Base-by-base conservation (phyloP, 805 yeast species). In the Nakazawaea anatomiae region DNA sequence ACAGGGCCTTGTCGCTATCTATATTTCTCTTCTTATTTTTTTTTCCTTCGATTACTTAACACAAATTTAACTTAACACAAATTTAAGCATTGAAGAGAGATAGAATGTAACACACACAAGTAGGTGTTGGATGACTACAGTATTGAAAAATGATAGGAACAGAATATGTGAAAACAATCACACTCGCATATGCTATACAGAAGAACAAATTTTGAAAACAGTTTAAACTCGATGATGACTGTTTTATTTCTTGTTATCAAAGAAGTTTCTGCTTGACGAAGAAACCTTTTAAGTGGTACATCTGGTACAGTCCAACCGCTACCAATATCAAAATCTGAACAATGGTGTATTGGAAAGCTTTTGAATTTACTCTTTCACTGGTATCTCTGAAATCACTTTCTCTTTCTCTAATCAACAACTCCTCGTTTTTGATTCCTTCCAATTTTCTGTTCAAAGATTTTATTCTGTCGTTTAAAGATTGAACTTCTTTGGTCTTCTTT, bases 261-360 rank as follows among this genome's bases (percentile, higher is more conserved):
- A 89, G 83, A 53, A 89, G 80, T 71, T 90, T 90, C 64, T 89
- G 96, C 70, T 89, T 89, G 54, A 88, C 84, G 64, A 89, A 89
- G 78, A 89, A 89, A 41, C 82, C 69, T 69, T 86, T 86, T 69
- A 90, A 76, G 61, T 87, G 90, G 50, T 76, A 75, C 65, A 90
- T 69, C 70, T 90, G 96, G 76, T 87, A 80, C 40, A 74, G 75
- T 59, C 96, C 87, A 7, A 91, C 82, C 12, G 73, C 78, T 8
- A 78, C 74, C 58, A 90, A 74, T 1, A 86, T 89, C 27, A 80
- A 29, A 44, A 87, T 63, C 70, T 90, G 96, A 44, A 87, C 62
- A 46, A 87, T 57, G 10, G 94, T 80, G 91, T 94, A 87, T 58
- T 74, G 69, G 25, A 86, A 77, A 28, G 87, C 92, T 50, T 83